These are phyloP conservation scores for Parasarocladium wereldwijsianum DNA, from an alignment of 2,329 filamentous ascomycete species.

Conservation along the genomic window DNA sequence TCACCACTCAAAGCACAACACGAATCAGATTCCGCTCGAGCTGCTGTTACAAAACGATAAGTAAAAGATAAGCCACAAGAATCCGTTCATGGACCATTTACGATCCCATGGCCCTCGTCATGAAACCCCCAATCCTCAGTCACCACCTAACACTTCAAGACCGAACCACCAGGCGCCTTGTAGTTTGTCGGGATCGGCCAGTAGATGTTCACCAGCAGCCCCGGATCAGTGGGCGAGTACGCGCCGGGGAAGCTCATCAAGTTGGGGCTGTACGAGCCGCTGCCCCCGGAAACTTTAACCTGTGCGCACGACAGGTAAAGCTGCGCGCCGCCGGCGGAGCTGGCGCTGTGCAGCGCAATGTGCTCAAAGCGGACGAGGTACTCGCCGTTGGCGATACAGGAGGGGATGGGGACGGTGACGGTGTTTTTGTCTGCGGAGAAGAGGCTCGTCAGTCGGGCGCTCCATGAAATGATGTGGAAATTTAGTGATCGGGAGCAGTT, in stretches of 20 bases:
- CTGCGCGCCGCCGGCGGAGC: slow-evolving; percentile 13
- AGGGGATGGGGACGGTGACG: slow-evolving; percentile 25
- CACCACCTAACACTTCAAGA: no score
- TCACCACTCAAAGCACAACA: no score
- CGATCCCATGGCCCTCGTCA: no score
- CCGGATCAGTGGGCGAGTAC: slow-evolving; percentile 19
- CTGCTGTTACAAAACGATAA: no score
- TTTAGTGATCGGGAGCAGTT: background rate
- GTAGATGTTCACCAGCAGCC: slow-evolving; percentile 20
- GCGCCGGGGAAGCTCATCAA: slow-evolving; percentile 22
- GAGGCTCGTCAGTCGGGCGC: background rate
- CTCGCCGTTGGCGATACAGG: slow-evolving; percentile 29
- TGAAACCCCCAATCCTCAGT: no score
- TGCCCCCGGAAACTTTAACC: slow-evolving; percentile 16
- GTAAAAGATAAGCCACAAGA: no score
- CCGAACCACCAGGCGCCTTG: slow-evolving; percentile 12
- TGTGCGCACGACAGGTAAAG: slow-evolving; percentile 14
- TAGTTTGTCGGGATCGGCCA: slow-evolving; percentile 24
- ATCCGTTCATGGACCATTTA: no score
- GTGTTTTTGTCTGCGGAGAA: slow-evolving; percentile 12
- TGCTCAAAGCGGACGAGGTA: slow-evolving; percentile 27
- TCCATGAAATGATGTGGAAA: background rate
- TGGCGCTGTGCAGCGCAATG: slow-evolving; percentile 25
- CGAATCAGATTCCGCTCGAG: no score
- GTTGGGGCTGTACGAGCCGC: slow-evolving; percentile 16